Conservation (phyloP, 805 yeast species). For the Yamadazyma takamatsuzukensis region DNA sequence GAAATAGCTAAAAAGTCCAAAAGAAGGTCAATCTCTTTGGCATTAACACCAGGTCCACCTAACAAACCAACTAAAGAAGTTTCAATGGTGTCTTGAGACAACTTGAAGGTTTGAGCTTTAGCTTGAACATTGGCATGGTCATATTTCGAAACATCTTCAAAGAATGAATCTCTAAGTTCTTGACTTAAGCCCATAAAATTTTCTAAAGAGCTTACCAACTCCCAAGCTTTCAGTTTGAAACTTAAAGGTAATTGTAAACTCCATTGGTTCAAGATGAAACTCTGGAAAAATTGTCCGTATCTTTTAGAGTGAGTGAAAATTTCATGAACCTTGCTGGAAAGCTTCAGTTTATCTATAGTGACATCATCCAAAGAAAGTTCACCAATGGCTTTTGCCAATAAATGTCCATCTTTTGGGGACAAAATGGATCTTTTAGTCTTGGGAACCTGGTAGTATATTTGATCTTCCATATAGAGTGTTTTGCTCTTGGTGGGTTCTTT, state of each 20-base stretch:
- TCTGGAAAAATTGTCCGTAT: slow-evolving; percentile 49
- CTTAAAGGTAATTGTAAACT: slow-evolving; percentile 32
- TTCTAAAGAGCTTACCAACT: slow-evolving; percentile 15
- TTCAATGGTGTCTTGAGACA: slow-evolving; percentile 52
- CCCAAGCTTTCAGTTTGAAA: slow-evolving; percentile 49
- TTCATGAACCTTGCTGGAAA: slow-evolving; percentile 19
- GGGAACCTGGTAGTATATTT: slow-evolving; percentile 53
- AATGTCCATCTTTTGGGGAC: slow-evolving; percentile 59
- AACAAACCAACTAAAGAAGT: slow-evolving; percentile 53
- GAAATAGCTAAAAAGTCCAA: slow-evolving; percentile 47
- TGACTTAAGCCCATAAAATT: no score
- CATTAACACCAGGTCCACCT: slow-evolving; percentile 37
- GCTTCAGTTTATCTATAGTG: slow-evolving; percentile 23
- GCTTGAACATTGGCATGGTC: slow-evolving; percentile 26
- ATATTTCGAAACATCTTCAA: no score
- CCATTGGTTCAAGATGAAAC: slow-evolving; percentile 72
- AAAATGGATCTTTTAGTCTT: slow-evolving; percentile 51
- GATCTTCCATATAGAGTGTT: slow-evolving; percentile 44
- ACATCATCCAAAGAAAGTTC: slow-evolving; percentile 24
- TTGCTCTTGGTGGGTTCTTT: slow-evolving; percentile 25
- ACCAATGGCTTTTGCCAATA: slow-evolving; percentile 12
- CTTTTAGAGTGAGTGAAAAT: slow-evolving; percentile 45
- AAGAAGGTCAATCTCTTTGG: slow-evolving; percentile 58
- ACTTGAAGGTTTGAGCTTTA: slow-evolving; percentile 45
- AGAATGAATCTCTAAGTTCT: slow-evolving; percentile 26